phyloP scores from a whole-genome alignment of 1,139 yeast species.

The Hansenula lynferdii region DNA sequence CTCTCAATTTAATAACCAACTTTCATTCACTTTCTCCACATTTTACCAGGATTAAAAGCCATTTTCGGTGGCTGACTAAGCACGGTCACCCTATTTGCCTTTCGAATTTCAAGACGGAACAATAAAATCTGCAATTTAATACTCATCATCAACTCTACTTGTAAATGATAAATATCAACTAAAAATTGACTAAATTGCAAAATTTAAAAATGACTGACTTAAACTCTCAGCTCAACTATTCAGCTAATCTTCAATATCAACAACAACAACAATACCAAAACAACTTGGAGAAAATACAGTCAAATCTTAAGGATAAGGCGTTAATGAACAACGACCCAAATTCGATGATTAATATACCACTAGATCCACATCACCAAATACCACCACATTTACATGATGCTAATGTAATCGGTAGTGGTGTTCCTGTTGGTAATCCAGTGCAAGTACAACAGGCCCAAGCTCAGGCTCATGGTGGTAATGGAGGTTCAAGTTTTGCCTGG shows the following conservation, averaged over 20 bases:
- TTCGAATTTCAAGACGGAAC: too few species aligned
- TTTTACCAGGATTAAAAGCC: too few species aligned
- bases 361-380: not conserved
- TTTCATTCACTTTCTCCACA: too few species aligned
- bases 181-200: not conserved
- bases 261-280: slow-evolving; percentile 4
- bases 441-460: not conserved
- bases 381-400: too few species aligned
- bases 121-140: too few species aligned
- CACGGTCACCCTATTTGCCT: too few species aligned
- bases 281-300: not conserved
- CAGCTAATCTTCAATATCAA: slow-evolving; percentile 4
- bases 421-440: too few species aligned
- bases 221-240: slow-evolving; percentile 3
- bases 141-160: too few species aligned
- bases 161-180: too few species aligned
- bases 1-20: too few species aligned
- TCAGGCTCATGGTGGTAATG: not conserved
- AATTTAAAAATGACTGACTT: slow-evolving; percentile 1
- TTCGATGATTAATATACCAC: not conserved
- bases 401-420: too few species aligned
- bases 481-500: not conserved
- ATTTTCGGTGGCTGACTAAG: too few species aligned
- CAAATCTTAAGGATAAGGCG: not conserved
- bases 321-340: not conserved